phyloP scores from a whole-genome alignment of 768 basidiomycete genomes.

The Clathrus columnatus region DNA sequence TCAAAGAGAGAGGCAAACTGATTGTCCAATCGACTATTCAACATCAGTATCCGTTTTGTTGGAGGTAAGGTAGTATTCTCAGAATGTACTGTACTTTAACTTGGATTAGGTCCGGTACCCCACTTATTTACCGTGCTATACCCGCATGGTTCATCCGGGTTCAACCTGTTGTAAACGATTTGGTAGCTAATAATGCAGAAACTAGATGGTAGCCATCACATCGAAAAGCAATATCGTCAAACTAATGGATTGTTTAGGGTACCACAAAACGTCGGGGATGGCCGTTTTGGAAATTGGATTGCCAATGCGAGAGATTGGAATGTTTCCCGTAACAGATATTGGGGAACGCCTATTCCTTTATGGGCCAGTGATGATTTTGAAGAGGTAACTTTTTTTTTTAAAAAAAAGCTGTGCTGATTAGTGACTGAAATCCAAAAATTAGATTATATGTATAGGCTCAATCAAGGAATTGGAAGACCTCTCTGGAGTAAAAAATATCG shows the following conservation, averaged over 20 bases:
- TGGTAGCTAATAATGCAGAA: slow-evolving; percentile 82
- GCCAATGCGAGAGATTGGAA: slow-evolving; percentile 99
- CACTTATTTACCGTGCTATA: slow-evolving; percentile 91
- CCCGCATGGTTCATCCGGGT: slow-evolving; percentile 96
- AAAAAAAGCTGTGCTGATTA: not conserved
- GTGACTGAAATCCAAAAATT: slow-evolving; percentile 4
- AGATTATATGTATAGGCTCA: slow-evolving; percentile 83
- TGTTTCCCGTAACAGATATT: slow-evolving; percentile 96
- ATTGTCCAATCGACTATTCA: slow-evolving; percentile 79
- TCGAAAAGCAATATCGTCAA: not conserved
- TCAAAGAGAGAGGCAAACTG: slow-evolving; percentile 82
- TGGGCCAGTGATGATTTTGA: slow-evolving; percentile 92
- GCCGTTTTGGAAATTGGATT: slow-evolving; percentile 94
- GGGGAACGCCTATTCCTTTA: slow-evolving; percentile 95
- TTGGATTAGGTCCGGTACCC: slow-evolving; percentile 71
- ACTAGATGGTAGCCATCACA: slow-evolving; percentile 65
- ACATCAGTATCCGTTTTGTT: slow-evolving; percentile 96
- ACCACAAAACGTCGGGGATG: slow-evolving; percentile 82
- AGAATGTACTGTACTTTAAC: not conserved
- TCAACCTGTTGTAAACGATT: slow-evolving; percentile 70
- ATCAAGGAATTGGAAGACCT: slow-evolving; percentile 79
- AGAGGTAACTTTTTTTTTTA: slow-evolving; percentile 50
- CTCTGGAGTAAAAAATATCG: slow-evolving; percentile 77
- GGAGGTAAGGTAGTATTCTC: slow-evolving; percentile 54
- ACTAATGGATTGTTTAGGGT: slow-evolving; percentile 51